Evolutionary conservation across 2,329 filamentous ascomycete genomes (phyloP).

Genomic region (Fusarium sp.): DNA sequence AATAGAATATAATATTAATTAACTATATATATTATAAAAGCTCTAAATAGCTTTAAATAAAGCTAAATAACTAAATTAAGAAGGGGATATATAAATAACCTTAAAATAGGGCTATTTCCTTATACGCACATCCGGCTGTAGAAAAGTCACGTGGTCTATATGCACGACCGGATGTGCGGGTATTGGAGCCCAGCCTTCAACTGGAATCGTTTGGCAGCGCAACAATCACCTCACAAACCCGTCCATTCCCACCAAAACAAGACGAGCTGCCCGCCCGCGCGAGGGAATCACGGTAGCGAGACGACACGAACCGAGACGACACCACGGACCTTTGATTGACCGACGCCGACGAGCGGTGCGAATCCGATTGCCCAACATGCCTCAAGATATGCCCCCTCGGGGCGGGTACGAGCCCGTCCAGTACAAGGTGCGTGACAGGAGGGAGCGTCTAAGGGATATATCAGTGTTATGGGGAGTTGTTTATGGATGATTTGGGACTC

Average conservation of each 20-base stretch:
- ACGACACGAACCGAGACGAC: conserved; percentile 18
- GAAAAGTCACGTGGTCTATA: no score
- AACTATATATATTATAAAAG: no score
- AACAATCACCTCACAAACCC: conserved; percentile 46
- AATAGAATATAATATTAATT: no score
- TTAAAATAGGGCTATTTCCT: no score
- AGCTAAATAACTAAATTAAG: no score
- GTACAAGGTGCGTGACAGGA: conserved; percentile 80
- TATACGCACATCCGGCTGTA: no score
- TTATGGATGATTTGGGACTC: background rate
- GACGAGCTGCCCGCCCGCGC: conserved; percentile 24
- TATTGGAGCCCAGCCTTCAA: background rate
- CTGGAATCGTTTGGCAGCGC: conserved; percentile 31
- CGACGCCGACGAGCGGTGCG: conserved; percentile 16
- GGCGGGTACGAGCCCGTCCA: conserved; percentile 97
- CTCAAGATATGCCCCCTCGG: conserved; percentile 95
- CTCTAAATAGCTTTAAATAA: no score
- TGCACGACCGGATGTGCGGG: no score
- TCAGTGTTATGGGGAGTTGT: background rate
- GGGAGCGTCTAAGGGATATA: background rate
- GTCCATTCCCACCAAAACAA: conserved; percentile 2
- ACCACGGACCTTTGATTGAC: conserved; percentile 7
- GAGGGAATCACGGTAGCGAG: conserved; percentile 25
- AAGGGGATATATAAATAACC: no score
- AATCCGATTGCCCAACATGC: conserved; percentile 70